Evolutionary conservation across 164 flowering plant species (phyloP).

Genomic region (Macadamia tetraphylla): DNA sequence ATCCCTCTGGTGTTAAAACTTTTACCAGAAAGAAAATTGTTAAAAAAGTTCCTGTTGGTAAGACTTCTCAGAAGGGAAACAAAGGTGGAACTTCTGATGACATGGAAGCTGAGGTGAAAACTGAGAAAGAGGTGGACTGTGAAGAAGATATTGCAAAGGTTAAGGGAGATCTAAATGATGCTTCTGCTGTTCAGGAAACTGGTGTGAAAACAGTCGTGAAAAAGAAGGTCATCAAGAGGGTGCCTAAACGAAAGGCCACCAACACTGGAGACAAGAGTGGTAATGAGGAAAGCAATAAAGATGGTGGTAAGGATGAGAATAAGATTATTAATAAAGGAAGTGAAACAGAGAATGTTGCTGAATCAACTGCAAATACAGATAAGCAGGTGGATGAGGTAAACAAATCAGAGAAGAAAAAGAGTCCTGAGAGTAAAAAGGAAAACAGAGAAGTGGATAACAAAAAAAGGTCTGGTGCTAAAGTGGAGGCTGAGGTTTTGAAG

Average conservation of each 20-base stretch:
- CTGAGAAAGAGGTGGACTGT: constrained; percentile 19
- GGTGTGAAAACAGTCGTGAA: constrained; percentile 39
- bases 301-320: constrained; percentile 20
- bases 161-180: constrained; percentile 24
- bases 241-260: constrained; percentile 43
- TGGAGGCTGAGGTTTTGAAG: constrained; percentile 22
- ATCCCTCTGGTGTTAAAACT: constrained; percentile 26
- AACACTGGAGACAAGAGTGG: constrained; percentile 16
- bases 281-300: constrained; percentile 21
- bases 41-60: constrained; percentile 36
- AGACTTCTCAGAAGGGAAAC: constrained; percentile 14
- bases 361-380: constrained; percentile 18
- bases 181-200: constrained; percentile 24
- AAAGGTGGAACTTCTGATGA: constrained; percentile 7
- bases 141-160: constrained; percentile 32
- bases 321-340: constrained; percentile 18
- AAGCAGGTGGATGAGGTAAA: constrained; percentile 17
- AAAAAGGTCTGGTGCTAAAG: constrained; percentile 20
- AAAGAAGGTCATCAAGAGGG: constrained; percentile 63
- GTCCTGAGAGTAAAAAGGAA: constrained; percentile 26
- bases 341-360: constrained; percentile 16
- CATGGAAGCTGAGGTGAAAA: constrained; percentile 22
- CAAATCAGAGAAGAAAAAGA: constrained; percentile 23
- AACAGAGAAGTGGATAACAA: constrained; percentile 22
- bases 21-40: constrained; percentile 25